Conservation (phyloP, 176 grass and related monocot species). For the Zoysia pacifica region DNA sequence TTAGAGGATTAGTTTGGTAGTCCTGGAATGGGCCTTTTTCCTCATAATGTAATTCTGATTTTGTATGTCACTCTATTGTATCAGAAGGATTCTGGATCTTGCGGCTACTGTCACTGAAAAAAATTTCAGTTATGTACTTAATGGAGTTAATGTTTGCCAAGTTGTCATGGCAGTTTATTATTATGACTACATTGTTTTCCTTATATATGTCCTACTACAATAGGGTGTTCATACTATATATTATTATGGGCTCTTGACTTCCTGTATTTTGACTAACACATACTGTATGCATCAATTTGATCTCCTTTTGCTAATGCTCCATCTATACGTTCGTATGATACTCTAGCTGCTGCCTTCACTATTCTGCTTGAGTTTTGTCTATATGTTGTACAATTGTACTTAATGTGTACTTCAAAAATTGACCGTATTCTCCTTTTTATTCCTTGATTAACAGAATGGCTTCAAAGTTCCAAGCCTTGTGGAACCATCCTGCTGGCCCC, state of each 20-base stretch:
- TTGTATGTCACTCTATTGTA: not conserved
- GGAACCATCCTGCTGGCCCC: slow-evolving; percentile 92
- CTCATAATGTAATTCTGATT: not conserved
- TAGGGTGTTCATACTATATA: not conserved
- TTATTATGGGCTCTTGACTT: not conserved
- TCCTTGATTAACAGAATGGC: slow-evolving; percentile 48
- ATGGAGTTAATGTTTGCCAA: not conserved
- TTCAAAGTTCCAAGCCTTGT: slow-evolving; percentile 83
- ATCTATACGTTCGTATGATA: not conserved
- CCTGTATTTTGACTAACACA: not conserved
- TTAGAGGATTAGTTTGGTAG: not conserved
- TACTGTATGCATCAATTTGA: not conserved
- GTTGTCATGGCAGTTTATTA: not conserved
- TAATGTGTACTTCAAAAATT: not conserved
- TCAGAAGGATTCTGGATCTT: too few species aligned
- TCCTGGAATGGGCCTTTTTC: not conserved
- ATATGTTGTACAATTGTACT: not conserved
- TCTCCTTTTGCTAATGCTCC: not conserved
- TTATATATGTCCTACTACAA: not conserved
- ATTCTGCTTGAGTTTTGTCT: not conserved
- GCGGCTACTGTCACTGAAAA: not conserved
- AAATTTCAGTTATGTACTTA: not conserved
- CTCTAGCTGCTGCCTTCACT: not conserved
- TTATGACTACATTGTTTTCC: not conserved
- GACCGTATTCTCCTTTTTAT: not conserved